Percentiles rank a stretch among this genome's conserved stretches.
phyloP scores from a whole-genome alignment of 495 filamentous ascomycete species.

The Penicillium psychrofluorescens region DNA sequence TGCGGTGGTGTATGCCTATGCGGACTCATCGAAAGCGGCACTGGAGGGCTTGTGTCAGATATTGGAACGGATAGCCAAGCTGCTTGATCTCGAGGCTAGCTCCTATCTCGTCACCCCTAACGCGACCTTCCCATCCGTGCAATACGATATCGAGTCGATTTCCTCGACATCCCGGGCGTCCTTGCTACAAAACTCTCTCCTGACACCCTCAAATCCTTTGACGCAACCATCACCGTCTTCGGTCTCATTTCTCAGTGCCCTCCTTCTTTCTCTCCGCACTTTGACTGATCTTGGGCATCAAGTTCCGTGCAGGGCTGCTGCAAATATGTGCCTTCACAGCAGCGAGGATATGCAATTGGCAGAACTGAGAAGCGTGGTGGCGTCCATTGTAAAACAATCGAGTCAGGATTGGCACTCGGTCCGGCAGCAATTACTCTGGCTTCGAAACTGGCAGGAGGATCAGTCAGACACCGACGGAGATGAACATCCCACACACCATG shows the following conservation, averaged over 20 bases:
- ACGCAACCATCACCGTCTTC: constrained; percentile 58
- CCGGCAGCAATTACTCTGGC: constrained; percentile 69
- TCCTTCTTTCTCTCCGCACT: constrained; percentile 61
- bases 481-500: constrained; percentile 32
- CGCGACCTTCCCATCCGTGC: constrained; percentile 20
- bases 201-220: constrained; percentile 55
- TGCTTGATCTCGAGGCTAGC: constrained; percentile 53
- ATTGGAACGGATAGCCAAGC: constrained; percentile 47
- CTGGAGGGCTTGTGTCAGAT: constrained; percentile 58
- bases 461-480: constrained; percentile 19
- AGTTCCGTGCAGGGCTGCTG: constrained; percentile 48
- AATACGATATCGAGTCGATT: constrained; percentile 29
- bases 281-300: constrained; percentile 53
- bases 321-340: constrained; percentile 35
- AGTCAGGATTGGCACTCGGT: constrained; percentile 61
- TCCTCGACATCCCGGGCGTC: constrained; percentile 37
- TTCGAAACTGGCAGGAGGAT: constrained; percentile 67
- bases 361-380: constrained; percentile 57
- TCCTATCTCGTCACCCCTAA: constrained; percentile 25
- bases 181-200: constrained; percentile 48
- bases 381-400: constrained; percentile 44
- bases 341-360: constrained; percentile 56
- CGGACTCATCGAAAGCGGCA: constrained; percentile 49
- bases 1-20: constrained; percentile 63
- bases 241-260: constrained; percentile 55